Base-by-base conservation (phyloP, 306 rosid genomes). In the Gleditsia sinensis region DNA sequence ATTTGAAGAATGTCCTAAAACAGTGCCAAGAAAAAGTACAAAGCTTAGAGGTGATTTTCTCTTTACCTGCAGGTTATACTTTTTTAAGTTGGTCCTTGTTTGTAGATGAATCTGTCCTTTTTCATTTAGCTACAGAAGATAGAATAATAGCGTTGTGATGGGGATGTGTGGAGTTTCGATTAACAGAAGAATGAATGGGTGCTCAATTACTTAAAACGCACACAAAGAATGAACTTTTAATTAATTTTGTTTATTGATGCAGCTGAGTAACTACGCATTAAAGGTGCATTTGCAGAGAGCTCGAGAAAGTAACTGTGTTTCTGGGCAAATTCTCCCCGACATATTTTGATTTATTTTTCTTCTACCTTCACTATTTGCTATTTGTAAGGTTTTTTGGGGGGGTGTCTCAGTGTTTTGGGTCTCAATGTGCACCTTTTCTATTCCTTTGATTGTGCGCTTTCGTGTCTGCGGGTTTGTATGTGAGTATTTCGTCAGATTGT, bases 201-300 rank as follows among this genome's bases (percentile, higher is more conserved):
- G n/a, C n/a, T n/a, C n/a, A n/a, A n/a, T n/a, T n/a, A n/a, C n/a
- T n/a, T n/a, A n/a, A n/a, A n/a, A n/a, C n/a, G n/a, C n/a, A n/a
- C n/a, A n/a, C n/a, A n/a, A 16, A 6, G 19, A 5, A 6, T 49
- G 55, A 19, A 1, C 55, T 17, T 49, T 49, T 19, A 49, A 6
- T 20, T 49, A 7, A n/a, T 49, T 19, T 19, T 45, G 12, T 69
- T 48, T 63, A 43, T 55, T 19, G 65, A 61, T 78, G 72, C 83
- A 82, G 86, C 68, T 82, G 45, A 72, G 50, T 42, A 82, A 78
- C 59, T 74, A 82, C 69, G 58, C 83, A 14, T 73, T 82, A n/a
- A 78, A 77, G 74, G 76, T 82, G 30, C 83, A 82, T 78, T 74
- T 82, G 60, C 82, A 77, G 76, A 73, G 80, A 69, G 83, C 86